Base-by-base conservation (phyloP, 257 asterid species). In the Lycium ferocissimum region DNA sequence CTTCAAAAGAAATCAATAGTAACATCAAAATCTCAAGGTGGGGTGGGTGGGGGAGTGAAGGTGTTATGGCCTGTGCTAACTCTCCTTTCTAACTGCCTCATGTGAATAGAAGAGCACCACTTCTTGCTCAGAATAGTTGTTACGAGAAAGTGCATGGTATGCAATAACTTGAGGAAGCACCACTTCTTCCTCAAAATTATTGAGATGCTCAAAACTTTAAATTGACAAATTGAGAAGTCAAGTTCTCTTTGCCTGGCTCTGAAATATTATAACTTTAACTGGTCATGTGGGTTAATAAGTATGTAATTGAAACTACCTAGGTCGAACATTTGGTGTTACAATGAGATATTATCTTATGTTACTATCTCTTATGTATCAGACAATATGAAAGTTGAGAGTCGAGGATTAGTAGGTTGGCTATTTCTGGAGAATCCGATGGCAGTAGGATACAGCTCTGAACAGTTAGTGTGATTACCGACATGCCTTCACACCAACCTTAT, bases 301-400 rank as follows among this genome's bases (percentile, higher is more conserved):
- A 33, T 14, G 49, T 78, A 26, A 45, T 9, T 53, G 82, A 26
- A 78, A 9, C 53, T 15, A 14, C 82, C 14, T 76, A 9, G 82
- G 15, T 78, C 58, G 45, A 33, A 33, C 33, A 53, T 53, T 78
- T 78, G 66, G 47, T 33, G 49, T 35, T 53, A 53, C 65, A 78
- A 78, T 78, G 82, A 51, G 43, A 78, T 54, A 78, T 8, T 8
- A 53, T 78, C 65, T 78, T 54, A 53, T 3, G 66, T 10, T 73
- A 38, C 45, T 53, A 53, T 78, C 47, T 78, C 33, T 53, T 53
- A 35, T 76, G 49, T 37, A 26, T 33, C 53, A 26, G 82, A 17
- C 82, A 53, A 54, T 78, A 49, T 78, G 82, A 53, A 76, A 53
- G 26, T 53, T 53, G 15, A 26, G 82, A 78, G 65, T 78, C 15